Conservation (phyloP, 768 basidiomycete species). For the Gymnopilus junonius region DNA sequence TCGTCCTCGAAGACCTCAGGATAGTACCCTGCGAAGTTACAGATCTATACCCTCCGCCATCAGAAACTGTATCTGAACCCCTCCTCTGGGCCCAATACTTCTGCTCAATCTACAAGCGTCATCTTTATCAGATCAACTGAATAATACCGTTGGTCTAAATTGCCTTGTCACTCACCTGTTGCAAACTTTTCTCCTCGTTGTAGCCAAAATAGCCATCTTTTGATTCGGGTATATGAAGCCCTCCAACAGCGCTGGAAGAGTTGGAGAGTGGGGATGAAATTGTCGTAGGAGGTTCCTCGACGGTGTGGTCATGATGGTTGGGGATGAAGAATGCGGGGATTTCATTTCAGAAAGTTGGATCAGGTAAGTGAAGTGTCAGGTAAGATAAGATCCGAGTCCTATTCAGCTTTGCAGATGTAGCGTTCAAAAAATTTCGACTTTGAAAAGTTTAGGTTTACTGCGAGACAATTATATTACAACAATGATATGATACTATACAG, state of each 20-base stretch:
- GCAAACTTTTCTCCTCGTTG: constrained; percentile 74
- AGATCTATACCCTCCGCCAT: constrained; percentile 42
- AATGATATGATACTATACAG: not conserved
- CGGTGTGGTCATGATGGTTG: constrained; percentile 13
- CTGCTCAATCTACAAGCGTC: constrained; percentile 65
- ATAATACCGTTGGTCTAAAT: not conserved
- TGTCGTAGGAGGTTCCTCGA: not conserved
- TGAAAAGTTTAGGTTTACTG: too few relatives aligned
- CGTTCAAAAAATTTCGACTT: too few relatives aligned
- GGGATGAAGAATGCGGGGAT: not conserved
- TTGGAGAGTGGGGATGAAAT: constrained; percentile 4
- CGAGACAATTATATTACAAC: not conserved
- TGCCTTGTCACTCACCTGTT: constrained; percentile 63
- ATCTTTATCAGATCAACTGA: not conserved
- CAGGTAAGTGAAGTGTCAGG: not conserved
- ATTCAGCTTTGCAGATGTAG: too few relatives aligned
- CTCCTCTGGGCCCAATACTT: constrained; percentile 72
- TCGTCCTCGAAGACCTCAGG: constrained; percentile 42
- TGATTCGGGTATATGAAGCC: constrained; percentile 50
- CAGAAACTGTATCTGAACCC: constrained; percentile 56
- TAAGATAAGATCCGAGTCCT: constrained; percentile 10
- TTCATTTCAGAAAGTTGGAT: not conserved
- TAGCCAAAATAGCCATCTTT: constrained; percentile 83
- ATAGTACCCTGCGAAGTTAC: constrained; percentile 23
- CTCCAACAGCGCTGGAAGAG: constrained; percentile 2